phyloP scores from a whole-genome alignment of 2,329 filamentous ascomycete genomes.

The Bipolaris bicolor region DNA sequence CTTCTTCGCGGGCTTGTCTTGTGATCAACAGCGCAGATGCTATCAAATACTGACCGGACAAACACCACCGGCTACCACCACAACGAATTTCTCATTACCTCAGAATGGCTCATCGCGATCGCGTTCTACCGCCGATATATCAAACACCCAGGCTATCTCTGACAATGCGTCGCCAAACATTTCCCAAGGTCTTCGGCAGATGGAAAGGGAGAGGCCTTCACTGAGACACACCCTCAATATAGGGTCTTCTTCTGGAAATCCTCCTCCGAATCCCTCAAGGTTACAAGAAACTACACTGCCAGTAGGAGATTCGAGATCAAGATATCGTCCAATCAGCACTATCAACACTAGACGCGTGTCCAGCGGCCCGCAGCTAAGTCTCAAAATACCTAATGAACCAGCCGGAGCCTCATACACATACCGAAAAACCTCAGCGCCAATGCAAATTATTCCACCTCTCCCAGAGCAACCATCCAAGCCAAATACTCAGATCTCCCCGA shows the following conservation, averaged over 20 bases:
- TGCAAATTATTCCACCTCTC: neutral
- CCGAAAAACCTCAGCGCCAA: neutral
- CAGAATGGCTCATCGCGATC: constrained; percentile 12
- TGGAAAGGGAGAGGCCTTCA: constrained; percentile 15
- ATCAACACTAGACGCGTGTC: constrained; percentile 13
- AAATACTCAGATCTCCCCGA: neutral
- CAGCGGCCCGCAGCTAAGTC: constrained; percentile 1
- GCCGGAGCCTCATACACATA: neutral
- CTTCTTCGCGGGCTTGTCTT: constrained; percentile 31
- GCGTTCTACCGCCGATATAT: constrained; percentile 13
- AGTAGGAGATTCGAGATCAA: constrained; percentile 9
- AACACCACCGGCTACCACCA: constrained; percentile 32
- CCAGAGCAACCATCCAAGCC: neutral
- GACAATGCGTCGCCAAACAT: constrained; percentile 19
- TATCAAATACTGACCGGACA: constrained; percentile 34
- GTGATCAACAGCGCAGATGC: constrained; percentile 35
- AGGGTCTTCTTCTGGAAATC: neutral
- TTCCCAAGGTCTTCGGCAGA: constrained; percentile 19
- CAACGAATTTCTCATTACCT: constrained; percentile 27
- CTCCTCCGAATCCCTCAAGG: neutral
- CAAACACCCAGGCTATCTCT: constrained; percentile 13
- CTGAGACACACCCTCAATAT: neutral
- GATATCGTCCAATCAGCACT: constrained; percentile 22
- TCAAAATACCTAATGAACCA: neutral
- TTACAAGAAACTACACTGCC: neutral